Evolutionary conservation across 371 early-diverging fungal species (phyloP), one percentile per base, ranked within the genome.

Genomic region (Coemansia sp.): DNA sequence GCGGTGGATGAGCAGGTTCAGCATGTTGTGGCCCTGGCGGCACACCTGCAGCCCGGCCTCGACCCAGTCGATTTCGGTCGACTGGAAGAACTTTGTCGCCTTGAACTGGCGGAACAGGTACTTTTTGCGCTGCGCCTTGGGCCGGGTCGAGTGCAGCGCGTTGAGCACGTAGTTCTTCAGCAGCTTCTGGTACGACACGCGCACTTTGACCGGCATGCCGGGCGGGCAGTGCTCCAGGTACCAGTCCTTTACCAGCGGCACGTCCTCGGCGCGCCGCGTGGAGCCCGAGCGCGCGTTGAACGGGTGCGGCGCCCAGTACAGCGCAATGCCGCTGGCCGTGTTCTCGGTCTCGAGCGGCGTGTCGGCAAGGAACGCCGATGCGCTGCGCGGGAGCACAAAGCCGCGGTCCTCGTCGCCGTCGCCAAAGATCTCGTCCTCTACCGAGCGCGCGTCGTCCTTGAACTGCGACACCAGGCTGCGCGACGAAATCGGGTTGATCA

Each of bases 21-120:
- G 86, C 97, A 99, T 97, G 77, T 95, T 97, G 81, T 95, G 93
- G 56, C 99, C 99, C 81, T 98, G 98, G n/a, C 94, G 87, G 68
- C 95, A 92, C 26, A 99, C 92, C 79, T 98, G 98, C 48, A 98
- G 81, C 59, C 99, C 98, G 33, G 95, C 97, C 82, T 99, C 99
- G 35, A 97, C 94, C 99, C 99, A 99, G 80, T 98, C 98, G 30
- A 99, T 83, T 69, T 96, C 94, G 8, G 99, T 97, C 4, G 88
- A 86, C 78, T 97, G 97, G 88, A 98, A 99, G 80, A 98, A 99
- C 80, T 99, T 97, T 57, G 99, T 98, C 3, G 93, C 88, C 70
- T 91, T 90, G 50, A 98, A 85, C 77, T 95, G 92, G 45, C 92
- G 88, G 86, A 98, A 94, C 52, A 97, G 86, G 63, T 93, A 91